phyloP scores from a whole-genome alignment of 176 grass and related monocot species.

The Oryza punctata region DNA sequence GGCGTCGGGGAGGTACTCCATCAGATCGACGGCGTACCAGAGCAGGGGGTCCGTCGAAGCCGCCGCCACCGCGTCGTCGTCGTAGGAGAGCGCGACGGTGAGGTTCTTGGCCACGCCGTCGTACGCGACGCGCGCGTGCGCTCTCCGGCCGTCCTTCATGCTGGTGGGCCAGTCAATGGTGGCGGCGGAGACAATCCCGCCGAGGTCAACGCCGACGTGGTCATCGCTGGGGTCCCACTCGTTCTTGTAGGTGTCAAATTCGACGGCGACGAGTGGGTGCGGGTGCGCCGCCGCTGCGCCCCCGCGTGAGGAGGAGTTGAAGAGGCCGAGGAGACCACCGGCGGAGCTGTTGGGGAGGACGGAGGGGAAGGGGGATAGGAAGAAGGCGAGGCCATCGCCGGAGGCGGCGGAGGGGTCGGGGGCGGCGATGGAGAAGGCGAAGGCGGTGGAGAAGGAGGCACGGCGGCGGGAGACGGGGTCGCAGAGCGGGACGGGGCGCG shows the following conservation, averaged over 20 bases:
- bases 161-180: conserved; percentile 49
- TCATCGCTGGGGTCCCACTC: conserved; percentile 61
- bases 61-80: background rate
- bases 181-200: conserved; percentile 50
- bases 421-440: conserved; percentile 61
- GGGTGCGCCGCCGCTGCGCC: background rate
- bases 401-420: conserved; percentile 39
- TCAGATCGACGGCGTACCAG: conserved; percentile 57
- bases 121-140: conserved; percentile 72
- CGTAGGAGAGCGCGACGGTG: conserved; percentile 75
- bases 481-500: conserved; percentile 50
- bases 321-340: conserved; percentile 65
- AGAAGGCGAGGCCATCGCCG: conserved; percentile 79
- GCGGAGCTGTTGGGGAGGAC: conserved; percentile 50
- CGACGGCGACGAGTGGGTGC: conserved; percentile 58
- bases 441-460: conserved; percentile 64
- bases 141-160: conserved; percentile 64
- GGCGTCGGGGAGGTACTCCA: conserved; percentile 50
- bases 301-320: conserved; percentile 41
- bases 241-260: conserved; percentile 78
- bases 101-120: conserved; percentile 51
- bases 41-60: conserved; percentile 39
- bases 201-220: conserved; percentile 73
- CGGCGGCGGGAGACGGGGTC: conserved; percentile 51
- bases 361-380: conserved; percentile 72